A percentile compares a stretch with the other conserved stretches of the same genome.
These are phyloP conservation scores for Fusarium sp. DNA, from an alignment of 2,329 filamentous ascomycete genomes.

Conservation along the genomic window DNA sequence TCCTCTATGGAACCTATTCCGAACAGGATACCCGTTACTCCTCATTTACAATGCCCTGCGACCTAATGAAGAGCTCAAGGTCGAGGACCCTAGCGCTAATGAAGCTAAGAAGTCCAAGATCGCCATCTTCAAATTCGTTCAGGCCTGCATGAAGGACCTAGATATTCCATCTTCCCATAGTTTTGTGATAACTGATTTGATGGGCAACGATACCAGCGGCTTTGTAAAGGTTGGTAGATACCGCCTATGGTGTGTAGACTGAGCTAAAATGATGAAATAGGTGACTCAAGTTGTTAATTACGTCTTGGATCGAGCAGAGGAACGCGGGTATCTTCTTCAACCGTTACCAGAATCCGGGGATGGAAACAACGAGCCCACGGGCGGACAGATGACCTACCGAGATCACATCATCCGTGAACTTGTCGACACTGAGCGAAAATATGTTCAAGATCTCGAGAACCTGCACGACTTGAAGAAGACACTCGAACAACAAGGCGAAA, in stretches of 20 bases:
- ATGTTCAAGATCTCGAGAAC: constrained; percentile 96
- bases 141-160: constrained; percentile 86
- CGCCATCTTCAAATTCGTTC: constrained; percentile 90
- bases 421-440: constrained; percentile 95
- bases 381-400: constrained; percentile 76
- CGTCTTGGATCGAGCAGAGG: constrained; percentile 86
- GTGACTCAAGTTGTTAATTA: constrained; percentile 92
- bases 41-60: constrained; percentile 88
- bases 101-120: constrained; percentile 85
- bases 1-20: constrained; percentile 87
- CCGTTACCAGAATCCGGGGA: constrained; percentile 67
- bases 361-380: constrained; percentile 58
- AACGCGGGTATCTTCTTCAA: constrained; percentile 77
- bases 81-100: constrained; percentile 68
- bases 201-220: constrained; percentile 93
- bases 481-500: constrained; percentile 85
- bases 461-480: constrained; percentile 91
- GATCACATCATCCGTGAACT: constrained; percentile 93
- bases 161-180: constrained; percentile 82
- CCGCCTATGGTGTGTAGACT: background rate
- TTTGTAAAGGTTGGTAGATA: constrained; percentile 82
- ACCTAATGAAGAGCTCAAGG: constrained; percentile 72
- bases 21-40: constrained; percentile 84
- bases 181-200: constrained; percentile 91
- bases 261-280: constrained; percentile 36